These are phyloP conservation scores for Ambrosia hybrid DNA, from an alignment of 140 eudicot species.

Conservation along the genomic window DNA sequence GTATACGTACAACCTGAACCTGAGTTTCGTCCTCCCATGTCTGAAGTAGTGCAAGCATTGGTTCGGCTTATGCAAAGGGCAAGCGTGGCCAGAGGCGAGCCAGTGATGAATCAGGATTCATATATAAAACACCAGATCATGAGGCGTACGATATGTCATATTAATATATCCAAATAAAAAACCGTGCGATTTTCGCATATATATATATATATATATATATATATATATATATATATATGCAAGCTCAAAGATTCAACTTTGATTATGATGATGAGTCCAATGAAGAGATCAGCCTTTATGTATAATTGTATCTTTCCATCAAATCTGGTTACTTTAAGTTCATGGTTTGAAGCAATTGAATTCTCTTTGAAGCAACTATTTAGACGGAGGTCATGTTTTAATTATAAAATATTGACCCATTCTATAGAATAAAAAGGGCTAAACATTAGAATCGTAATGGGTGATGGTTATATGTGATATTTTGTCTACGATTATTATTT, in stretches of 20 bases:
- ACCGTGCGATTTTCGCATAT: constrained; percentile 50
- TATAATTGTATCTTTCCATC: constrained; percentile 30
- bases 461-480: too few species aligned
- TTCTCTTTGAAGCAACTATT: too few species aligned
- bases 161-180: constrained; percentile 12
- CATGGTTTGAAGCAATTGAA: not conserved
- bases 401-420: too few species aligned
- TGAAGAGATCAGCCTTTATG: constrained; percentile 32
- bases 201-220: not conserved
- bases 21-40: constrained; percentile 98
- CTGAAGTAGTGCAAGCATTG: constrained; percentile 97
- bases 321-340: constrained; percentile 25
- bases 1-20: constrained; percentile 76
- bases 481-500: too few species aligned
- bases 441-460: too few species aligned
- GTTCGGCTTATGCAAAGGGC: constrained; percentile 96
- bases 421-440: too few species aligned
- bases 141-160: constrained; percentile 81
- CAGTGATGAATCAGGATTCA: constrained; percentile 82
- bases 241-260: constrained; percentile 32
- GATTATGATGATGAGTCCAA: constrained; percentile 22
- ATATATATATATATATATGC: constrained; percentile 25
- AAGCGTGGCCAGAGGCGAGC: constrained; percentile 78
- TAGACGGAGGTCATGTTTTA: too few species aligned
- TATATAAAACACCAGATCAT: constrained; percentile 78